Percentiles rank a stretch among this genome's conserved stretches.
phyloP scores from a whole-genome alignment of 106 monocot species.

The Cymbidium sinense region DNA sequence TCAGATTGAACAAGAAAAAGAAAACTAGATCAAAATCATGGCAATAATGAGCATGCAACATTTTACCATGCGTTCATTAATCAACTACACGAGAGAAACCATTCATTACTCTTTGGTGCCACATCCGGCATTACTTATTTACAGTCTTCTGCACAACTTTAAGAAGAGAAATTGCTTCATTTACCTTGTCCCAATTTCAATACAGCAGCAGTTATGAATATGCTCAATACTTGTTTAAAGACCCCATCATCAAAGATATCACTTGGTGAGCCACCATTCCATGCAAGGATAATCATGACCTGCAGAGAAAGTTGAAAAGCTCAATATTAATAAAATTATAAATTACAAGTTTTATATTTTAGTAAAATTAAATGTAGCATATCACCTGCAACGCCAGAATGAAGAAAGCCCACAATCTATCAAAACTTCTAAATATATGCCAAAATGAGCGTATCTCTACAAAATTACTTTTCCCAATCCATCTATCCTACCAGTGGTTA shows the following conservation, averaged over 20 bases:
- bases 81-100: no score
- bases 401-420: conserved; percentile 92
- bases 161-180: neutral
- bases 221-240: conserved; percentile 81
- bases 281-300: conserved; percentile 95
- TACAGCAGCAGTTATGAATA: conserved; percentile 92
- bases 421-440: conserved; percentile 97
- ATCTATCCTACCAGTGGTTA: conserved; percentile 18
- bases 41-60: no score
- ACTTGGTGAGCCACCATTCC: conserved; percentile 79
- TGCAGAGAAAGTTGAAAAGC: conserved; percentile 12
- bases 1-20: no score
- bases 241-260: conserved; percentile 66
- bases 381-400: conserved; percentile 85
- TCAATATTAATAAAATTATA: conserved; percentile 2
- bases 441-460: conserved; percentile 97
- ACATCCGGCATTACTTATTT: neutral
- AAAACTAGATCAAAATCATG: no score
- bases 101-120: neutral
- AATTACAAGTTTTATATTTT: neutral
- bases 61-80: no score
- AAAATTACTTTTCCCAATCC: conserved; percentile 95
- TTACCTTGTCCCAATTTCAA: conserved; percentile 78
- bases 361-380: neutral
- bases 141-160: neutral